phyloP scores from a whole-genome alignment of 2,329 filamentous ascomycete genomes.

The Fusarium armeniacum region DNA sequence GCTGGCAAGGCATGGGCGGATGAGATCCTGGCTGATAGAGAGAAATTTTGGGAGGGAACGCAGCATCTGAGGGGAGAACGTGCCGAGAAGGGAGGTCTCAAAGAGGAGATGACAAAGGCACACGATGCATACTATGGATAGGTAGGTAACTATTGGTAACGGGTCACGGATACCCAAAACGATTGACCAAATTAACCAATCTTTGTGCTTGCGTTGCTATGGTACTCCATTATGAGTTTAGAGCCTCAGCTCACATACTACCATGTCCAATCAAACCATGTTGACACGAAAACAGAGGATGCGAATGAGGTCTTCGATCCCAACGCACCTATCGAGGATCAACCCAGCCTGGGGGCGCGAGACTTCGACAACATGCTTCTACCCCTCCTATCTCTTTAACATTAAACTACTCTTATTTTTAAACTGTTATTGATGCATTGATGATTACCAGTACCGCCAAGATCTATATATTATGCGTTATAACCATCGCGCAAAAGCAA shows the following conservation, averaged over 20 bases:
- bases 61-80: constrained; percentile 62
- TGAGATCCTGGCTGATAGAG: constrained; percentile 80
- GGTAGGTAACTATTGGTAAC: neutral
- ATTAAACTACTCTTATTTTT: neutral
- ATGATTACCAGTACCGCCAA: neutral
- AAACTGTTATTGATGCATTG: neutral
- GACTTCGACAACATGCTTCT: neutral
- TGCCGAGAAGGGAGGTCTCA: constrained; percentile 58
- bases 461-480: neutral
- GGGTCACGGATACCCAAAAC: neutral
- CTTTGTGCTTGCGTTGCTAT: neutral
- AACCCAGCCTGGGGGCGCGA: neutral
- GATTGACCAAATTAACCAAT: neutral
- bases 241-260: no score
- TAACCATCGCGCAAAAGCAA: neutral
- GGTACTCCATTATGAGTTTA: no score
- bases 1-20: constrained; percentile 86
- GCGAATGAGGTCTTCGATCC: neutral
- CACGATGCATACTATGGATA: constrained; percentile 43
- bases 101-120: constrained; percentile 45
- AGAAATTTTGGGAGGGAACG: constrained; percentile 75
- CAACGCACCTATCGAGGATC: neutral
- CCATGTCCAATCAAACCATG: neutral
- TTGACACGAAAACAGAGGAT: neutral
- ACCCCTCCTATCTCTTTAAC: neutral